Percentiles rank a stretch among this genome's conserved stretches.
Evolutionary conservation across 2,329 filamentous ascomycete species (phyloP).

Genomic region (Sclerotinia borealis): DNA sequence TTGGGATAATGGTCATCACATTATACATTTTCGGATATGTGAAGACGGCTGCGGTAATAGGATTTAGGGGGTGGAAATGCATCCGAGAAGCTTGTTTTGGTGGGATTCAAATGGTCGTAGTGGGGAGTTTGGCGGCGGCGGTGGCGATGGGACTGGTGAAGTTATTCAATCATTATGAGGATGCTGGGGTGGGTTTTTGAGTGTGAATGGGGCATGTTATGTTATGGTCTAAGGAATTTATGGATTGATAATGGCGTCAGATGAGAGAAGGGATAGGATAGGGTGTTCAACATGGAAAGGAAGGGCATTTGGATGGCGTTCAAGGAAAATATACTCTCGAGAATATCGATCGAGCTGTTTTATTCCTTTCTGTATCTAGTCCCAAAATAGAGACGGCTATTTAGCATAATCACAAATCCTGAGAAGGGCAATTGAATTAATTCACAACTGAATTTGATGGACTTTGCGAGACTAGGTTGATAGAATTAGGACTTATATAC

Average conservation of each 20-base stretch:
- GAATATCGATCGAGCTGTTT: constrained; percentile 23
- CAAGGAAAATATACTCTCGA: constrained; percentile 18
- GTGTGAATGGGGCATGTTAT: constrained; percentile 8
- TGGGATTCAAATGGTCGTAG: constrained; percentile 37
- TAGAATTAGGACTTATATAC: too few relatives aligned
- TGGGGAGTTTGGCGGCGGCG: constrained; percentile 35
- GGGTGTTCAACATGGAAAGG: background rate
- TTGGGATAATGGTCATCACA: constrained; percentile 53
- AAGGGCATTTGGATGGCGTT: constrained; percentile 11
- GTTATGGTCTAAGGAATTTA: background rate
- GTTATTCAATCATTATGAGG: constrained; percentile 25
- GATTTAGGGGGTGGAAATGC: constrained; percentile 28
- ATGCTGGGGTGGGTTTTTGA: background rate
- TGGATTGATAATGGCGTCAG: background rate
- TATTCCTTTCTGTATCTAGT: background rate
- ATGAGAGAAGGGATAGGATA: background rate
- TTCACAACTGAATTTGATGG: too few relatives aligned
- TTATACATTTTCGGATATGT: constrained; percentile 59
- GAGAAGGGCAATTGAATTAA: too few relatives aligned
- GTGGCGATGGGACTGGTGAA: constrained; percentile 37
- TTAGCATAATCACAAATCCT: too few relatives aligned
- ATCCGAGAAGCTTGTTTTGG: constrained; percentile 29
- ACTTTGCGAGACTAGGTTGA: too few relatives aligned
- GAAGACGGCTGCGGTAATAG: constrained; percentile 51
- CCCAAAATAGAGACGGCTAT: background rate